Percentiles rank a stretch among this genome's conserved stretches.
phyloP scores from a whole-genome alignment of 1,139 yeast species.

The Kodamaea alishanica region DNA sequence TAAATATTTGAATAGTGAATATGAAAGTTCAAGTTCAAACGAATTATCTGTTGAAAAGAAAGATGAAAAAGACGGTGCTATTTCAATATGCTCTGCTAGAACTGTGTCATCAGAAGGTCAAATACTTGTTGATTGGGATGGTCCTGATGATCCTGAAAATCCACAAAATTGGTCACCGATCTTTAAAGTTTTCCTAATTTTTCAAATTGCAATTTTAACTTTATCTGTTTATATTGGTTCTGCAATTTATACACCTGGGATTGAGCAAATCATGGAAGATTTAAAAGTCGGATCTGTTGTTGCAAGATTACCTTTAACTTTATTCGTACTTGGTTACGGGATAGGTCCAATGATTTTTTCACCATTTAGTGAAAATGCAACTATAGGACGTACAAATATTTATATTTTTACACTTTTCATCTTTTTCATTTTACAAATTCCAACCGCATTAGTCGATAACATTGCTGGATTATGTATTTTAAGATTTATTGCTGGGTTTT shows the following conservation, averaged over 20 bases:
- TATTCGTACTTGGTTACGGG: constrained; percentile 39
- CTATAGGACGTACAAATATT: constrained; percentile 50
- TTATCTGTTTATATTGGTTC: constrained; percentile 56
- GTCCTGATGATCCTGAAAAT: constrained; percentile 52
- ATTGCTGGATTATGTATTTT: constrained; percentile 31
- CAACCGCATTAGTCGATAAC: constrained; percentile 25
- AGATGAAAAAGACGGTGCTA: neutral
- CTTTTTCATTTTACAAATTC: constrained; percentile 30
- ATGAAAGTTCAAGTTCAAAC: neutral
- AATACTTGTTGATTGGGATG: constrained; percentile 39
- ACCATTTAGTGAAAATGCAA: constrained; percentile 36
- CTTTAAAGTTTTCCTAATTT: constrained; percentile 35
- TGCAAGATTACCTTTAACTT: constrained; percentile 32
- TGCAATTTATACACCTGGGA: constrained; percentile 58
- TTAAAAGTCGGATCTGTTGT: constrained; percentile 23
- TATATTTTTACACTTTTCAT: constrained; percentile 28
- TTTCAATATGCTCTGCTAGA: constrained; percentile 1
- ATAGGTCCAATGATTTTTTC: constrained; percentile 37
- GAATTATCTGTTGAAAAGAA: constrained; percentile 1
- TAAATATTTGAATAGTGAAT: constrained; percentile 20
- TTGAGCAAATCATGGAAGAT: constrained; percentile 25
- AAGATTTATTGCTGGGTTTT: constrained; percentile 32
- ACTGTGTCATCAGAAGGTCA: neutral
- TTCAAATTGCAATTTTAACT: constrained; percentile 45
- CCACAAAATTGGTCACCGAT: constrained; percentile 53